Evolutionary conservation across 2,329 filamentous ascomycete species (phyloP), one percentile per base, ranked within the genome.

Genomic region (Ceratocystiopsis sp.): DNA sequence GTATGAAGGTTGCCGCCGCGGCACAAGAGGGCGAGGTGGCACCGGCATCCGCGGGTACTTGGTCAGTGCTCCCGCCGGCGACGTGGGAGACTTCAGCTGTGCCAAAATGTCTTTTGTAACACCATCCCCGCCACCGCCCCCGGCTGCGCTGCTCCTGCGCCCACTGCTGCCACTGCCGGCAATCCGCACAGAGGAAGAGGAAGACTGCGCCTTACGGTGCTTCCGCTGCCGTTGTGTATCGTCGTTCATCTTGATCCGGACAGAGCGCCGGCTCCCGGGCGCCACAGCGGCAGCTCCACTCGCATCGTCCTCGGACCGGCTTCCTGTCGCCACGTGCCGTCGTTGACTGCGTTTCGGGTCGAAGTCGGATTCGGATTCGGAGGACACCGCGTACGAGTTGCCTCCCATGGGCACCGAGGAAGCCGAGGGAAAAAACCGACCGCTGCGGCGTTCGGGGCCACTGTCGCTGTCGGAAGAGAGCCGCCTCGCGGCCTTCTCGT

Each of bases 61-160:
- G 21, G 84, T 93, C 53, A 94, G 66, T 54, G 72, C 77, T 14
- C 78, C 73, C 21, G 78, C 72, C 42, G 86, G 82, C 25, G 87
- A 93, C 4, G 85, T 93, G 3, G 91, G 91, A 14, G 91, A 96
- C 59, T 98, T 98, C 48, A 98, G 69, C 46, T 84, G 84, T 41
- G 84, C 80, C 8, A 85, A 78, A 46, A 84, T 67, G 46, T 78
- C 69, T 43, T 60, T 59, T n/a, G 61, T 48, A 8, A 29, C 10
- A 8, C 25, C 25, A 8, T 29, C 25, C 25, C 25, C 25, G 10
- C 25, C 25, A 10, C 25, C 25, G 25, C 25, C 9, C 25, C 9
- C 25, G 10, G 10, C 25, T 29, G 38, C 42, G 29, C 43, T 37
- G 12, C 16, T 37, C 13, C 37, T 34, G 11, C 43, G 33, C 11